phyloP scores from a whole-genome alignment of 106 monocot genomes.

The Platanthera guangdongensis region DNA sequence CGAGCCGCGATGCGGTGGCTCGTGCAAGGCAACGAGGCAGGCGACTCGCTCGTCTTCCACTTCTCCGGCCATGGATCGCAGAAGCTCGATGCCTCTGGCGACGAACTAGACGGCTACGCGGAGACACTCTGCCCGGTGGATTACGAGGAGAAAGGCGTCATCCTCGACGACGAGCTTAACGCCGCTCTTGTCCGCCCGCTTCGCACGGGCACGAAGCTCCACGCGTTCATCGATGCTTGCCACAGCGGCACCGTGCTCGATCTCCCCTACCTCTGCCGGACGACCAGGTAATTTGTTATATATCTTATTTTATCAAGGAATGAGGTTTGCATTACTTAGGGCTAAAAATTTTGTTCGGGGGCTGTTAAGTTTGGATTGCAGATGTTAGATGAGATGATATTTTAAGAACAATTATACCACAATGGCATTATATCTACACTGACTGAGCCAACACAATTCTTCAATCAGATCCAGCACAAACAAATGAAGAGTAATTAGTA shows the following conservation, averaged over 20 bases:
- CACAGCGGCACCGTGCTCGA: constrained; percentile 86
- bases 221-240: constrained; percentile 79
- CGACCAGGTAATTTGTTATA: constrained; percentile 36
- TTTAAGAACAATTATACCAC: too few relatives aligned
- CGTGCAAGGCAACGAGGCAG: constrained; percentile 30
- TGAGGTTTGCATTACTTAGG: too few relatives aligned
- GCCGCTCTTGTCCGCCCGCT: constrained; percentile 54
- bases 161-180: constrained; percentile 81
- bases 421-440: too few relatives aligned
- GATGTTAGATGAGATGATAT: too few relatives aligned
- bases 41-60: constrained; percentile 88
- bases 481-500: too few relatives aligned
- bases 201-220: constrained; percentile 48
- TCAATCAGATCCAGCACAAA: too few relatives aligned
- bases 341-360: too few relatives aligned
- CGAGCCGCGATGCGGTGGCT: constrained; percentile 72
- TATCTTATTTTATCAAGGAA: too few relatives aligned
- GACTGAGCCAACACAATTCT: too few relatives aligned
- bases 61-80: constrained; percentile 88
- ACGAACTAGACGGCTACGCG: constrained; percentile 70
- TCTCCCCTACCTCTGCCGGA: constrained; percentile 62
- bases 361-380: too few relatives aligned
- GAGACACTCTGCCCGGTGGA: constrained; percentile 85
- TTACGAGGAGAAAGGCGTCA: constrained; percentile 58
- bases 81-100: constrained; percentile 29